Base-by-base conservation (phyloP, 2,329 filamentous ascomycete species). In the Meredithiella fracta region DNA sequence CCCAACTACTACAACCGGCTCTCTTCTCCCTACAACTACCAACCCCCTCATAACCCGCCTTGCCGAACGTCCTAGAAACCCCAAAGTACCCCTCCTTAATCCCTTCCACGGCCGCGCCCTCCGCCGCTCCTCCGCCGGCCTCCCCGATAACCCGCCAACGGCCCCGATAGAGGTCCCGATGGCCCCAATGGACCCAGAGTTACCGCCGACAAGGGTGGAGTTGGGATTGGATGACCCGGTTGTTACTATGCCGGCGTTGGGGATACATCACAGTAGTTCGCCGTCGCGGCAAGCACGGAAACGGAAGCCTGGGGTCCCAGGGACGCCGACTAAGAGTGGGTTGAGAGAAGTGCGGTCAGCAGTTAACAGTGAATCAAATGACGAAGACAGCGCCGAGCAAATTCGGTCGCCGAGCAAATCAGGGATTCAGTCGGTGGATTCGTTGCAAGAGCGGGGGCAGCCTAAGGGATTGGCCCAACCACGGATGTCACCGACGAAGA, bases 161-260 rank as follows among this genome's bases (percentile, higher is more conserved):
- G 38, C 15, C 51, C 31, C 11, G 25, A 51, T 25, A 50, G 47
- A 29, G 26, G 25, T 15, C 47, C 29, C n/a, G n/a, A n/a, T n/a
- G 15, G 38, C 53, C 20, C 53, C 53, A 25, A n/a, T 37, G 8
- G 58, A 60, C 34, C 81, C 81, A 1, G 79, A 83, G 51, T 70
- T 86, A 3, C 83, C 82, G 2, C 78, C 78, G 0, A 77, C 77
- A 0, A 74, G 75, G 0, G 70, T 71, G 29, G 70, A 74, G 51
- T 69, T 68, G 38, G 72, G 71, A 2, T 66, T 73, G 11, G 67
- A 68, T 1, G 78, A 82, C 58, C 72, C 74, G 0, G 68, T 76
- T 1, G 70, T 78, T 26, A 75, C 72, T 47, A 76, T 75, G 2
- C 77, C 77, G 6, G 76, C 78, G 0, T 65, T 69, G 20, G 80